Evolutionary conservation across 192 early-diverging fungal genomes (phyloP).

Genomic region (Phycomyces nitens): DNA sequence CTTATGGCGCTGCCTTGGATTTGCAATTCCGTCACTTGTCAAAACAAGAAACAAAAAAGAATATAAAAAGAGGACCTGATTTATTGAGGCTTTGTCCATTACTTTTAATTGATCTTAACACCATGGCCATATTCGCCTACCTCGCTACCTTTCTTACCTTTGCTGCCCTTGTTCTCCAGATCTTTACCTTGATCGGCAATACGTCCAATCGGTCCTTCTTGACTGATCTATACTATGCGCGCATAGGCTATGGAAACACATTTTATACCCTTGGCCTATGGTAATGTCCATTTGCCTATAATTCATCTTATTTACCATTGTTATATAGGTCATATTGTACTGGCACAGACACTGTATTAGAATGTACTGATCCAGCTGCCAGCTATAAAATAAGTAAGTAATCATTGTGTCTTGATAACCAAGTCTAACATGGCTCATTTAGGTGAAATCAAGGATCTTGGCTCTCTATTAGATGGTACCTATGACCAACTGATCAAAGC

Average conservation of each 20-base stretch:
- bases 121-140: constrained; percentile 23
- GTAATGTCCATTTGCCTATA: not conserved
- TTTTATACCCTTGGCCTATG: constrained; percentile 28
- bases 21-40: not conserved
- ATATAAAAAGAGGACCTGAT: constrained; percentile 1
- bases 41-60: not conserved
- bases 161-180: constrained; percentile 25
- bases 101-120: not conserved
- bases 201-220: constrained; percentile 25
- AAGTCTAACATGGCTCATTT: too few species aligned
- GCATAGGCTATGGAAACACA: not conserved
- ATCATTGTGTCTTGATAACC: too few species aligned
- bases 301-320: not conserved
- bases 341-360: constrained; percentile 8
- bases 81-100: not conserved
- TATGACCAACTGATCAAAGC: constrained; percentile 18
- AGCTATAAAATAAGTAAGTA: not conserved
- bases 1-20: not conserved
- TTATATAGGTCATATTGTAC: constrained; percentile 23
- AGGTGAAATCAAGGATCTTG: not conserved
- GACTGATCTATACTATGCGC: constrained; percentile 20
- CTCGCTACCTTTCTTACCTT: constrained; percentile 25
- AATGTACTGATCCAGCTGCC: not conserved
- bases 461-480: not conserved
- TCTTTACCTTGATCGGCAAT: constrained; percentile 30